Base-by-base conservation (phyloP, 2,329 filamentous ascomycete genomes). In the Rhinocladiella similis region DNA sequence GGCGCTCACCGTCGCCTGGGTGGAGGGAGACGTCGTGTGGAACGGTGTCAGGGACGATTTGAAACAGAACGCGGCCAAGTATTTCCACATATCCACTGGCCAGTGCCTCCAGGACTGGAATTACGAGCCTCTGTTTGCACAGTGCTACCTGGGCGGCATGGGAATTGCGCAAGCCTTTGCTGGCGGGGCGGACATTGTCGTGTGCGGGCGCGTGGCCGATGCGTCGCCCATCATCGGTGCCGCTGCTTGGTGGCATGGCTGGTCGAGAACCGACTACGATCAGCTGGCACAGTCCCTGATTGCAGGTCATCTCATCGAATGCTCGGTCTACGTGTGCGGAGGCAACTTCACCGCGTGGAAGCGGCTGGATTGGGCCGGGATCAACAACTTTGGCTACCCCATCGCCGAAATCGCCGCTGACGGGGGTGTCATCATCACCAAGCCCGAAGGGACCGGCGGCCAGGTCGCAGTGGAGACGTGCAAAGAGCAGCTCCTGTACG, bases 221-320 rank as follows among this genome's bases (percentile, higher is more conserved):
- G 78, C 79, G 0, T 76, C 75, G 2, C 79, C 78, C 0, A 79
- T 81, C 0, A 81, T 84, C 54, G 82, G 77, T 0, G 78, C 80
- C 0, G 80, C 81, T 0, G 75, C 75, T 61, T 84, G 75, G 71
- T 84, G 80, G 76, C 74, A 84, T 50, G 69, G 72, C 0, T 85
- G 81, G 82, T 3, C 22, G 22, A 0, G 47, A 29, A 72, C 69
- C 0, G 72, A 77, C n/a, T 80, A 75, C n/a, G 75, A 83, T 54
- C 62, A 70, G 22, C 69, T 85, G 4, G 81, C 81, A 0, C 75
- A 76, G 0, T 70, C 78, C 0, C 64, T 83, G 0, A 65, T 83
- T 2, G 78, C 79, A 0, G 80, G 77, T 1, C 61, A 83, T 66
- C 64, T 82, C 2, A 81, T 83, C 33, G 80, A 83, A 62, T 83